phyloP scores from a whole-genome alignment of 805 yeast species.

The Lachancea waltii region DNA sequence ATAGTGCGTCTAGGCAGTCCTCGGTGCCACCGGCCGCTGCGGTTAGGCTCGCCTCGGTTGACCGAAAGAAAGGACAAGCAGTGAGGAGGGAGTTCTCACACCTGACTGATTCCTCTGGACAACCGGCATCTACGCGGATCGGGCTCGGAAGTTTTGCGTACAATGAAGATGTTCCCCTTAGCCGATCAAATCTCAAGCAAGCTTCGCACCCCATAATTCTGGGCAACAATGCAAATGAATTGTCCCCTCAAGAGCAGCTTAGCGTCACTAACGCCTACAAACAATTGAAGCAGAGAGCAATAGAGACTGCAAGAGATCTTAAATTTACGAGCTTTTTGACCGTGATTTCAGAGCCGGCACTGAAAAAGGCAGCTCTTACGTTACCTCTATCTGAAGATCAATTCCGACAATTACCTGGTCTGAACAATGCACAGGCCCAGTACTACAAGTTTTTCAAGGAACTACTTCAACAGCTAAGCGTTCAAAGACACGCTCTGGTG shows the following conservation, averaged over 20 bases:
- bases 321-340: constrained; percentile 9
- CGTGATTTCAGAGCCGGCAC: constrained; percentile 21
- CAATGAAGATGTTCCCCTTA: background rate
- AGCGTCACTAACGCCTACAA: constrained; percentile 22
- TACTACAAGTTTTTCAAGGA: constrained; percentile 22
- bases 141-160: constrained; percentile 3
- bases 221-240: constrained; percentile 8
- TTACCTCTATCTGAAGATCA: constrained; percentile 25
- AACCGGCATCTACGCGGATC: background rate
- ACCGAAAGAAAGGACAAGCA: background rate
- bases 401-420: constrained; percentile 18
- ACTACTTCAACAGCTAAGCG: constrained; percentile 18
- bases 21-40: constrained; percentile 3
- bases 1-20: constrained; percentile 6
- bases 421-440: constrained; percentile 16
- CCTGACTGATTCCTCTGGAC: background rate
- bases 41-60: background rate
- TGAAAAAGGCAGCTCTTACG: constrained; percentile 22
- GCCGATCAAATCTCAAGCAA: background rate
- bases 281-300: constrained; percentile 18
- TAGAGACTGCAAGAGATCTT: constrained; percentile 4
- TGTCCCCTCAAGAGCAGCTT: constrained; percentile 21
- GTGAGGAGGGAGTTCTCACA: background rate
- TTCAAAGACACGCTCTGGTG: constrained; percentile 13
- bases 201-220: constrained; percentile 2